These are phyloP conservation scores for Trametes pubescens DNA, from an alignment of 1,284 basidiomycete genomes.

Conservation along the genomic window DNA sequence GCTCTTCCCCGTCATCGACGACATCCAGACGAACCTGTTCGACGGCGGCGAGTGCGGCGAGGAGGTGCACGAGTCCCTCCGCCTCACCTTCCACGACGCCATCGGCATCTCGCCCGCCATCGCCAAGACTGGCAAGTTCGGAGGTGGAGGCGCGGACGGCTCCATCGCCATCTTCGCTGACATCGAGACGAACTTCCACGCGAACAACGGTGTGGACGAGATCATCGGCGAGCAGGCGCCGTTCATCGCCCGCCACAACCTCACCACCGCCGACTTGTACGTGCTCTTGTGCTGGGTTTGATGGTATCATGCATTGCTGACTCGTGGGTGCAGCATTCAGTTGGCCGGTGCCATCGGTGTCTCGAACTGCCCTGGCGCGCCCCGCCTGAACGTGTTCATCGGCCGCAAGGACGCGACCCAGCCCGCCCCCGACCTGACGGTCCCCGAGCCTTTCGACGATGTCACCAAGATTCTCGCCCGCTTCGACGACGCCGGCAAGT, in stretches of 20 bases:
- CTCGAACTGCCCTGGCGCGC: slow-evolving; percentile 42
- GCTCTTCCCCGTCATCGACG: slow-evolving; percentile 47
- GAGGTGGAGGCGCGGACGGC: slow-evolving; percentile 36
- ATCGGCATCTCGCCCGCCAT: slow-evolving; percentile 33
- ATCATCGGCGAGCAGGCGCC: slow-evolving; percentile 32
- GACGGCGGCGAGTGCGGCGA: slow-evolving; percentile 38
- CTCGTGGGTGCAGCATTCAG: slow-evolving; percentile 26
- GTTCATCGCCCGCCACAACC: slow-evolving; percentile 30
- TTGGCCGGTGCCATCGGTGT: slow-evolving; percentile 37
- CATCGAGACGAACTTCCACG: slow-evolving; percentile 37
- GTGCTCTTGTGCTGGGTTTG: not conserved
- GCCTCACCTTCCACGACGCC: slow-evolving; percentile 42
- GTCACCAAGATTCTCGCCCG: slow-evolving; percentile 21
- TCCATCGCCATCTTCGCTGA: slow-evolving; percentile 34
- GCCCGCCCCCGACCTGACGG: slow-evolving; percentile 36
- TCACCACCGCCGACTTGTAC: slow-evolving; percentile 32
- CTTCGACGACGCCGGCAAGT: slow-evolving; percentile 24
- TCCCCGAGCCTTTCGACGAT: slow-evolving; percentile 36
- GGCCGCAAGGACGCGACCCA: slow-evolving; percentile 31
- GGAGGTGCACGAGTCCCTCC: slow-evolving; percentile 40
- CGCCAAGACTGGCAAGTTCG: slow-evolving; percentile 19
- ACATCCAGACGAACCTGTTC: slow-evolving; percentile 47
- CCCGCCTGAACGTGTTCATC: slow-evolving; percentile 27
- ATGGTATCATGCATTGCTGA: not conserved
- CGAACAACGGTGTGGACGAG: slow-evolving; percentile 36